These are phyloP conservation scores for Naganishia vaughanmartiniae DNA, from an alignment of 768 basidiomycete genomes.

Conservation along the genomic window DNA sequence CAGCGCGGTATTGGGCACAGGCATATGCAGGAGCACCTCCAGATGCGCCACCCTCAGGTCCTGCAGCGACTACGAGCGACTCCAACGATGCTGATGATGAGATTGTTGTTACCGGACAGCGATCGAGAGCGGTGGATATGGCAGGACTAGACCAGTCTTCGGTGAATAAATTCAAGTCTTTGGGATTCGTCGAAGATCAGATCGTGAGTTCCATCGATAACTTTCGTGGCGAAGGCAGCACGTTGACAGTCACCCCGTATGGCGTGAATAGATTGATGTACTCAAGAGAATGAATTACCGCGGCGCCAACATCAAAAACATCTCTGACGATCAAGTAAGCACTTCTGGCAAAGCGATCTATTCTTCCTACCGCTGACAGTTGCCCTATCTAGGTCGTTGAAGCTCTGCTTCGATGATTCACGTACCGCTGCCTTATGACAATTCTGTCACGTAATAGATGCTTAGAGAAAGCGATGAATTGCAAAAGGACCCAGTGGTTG, in stretches of 20 bases:
- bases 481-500: neutral
- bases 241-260: neutral
- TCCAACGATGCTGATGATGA: neutral
- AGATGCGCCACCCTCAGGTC: slow-evolving; percentile 23
- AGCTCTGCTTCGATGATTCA: slow-evolving; percentile 2
- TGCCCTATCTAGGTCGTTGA: slow-evolving; percentile 15
- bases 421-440: neutral
- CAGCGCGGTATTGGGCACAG: slow-evolving; percentile 89
- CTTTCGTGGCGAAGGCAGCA: slow-evolving; percentile 14
- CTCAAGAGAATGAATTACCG: slow-evolving; percentile 83
- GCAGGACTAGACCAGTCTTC: slow-evolving; percentile 80
- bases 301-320: slow-evolving; percentile 72
- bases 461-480: neutral
- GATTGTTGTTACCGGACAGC: slow-evolving; percentile 53
- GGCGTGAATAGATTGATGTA: slow-evolving; percentile 68
- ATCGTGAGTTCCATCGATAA: slow-evolving; percentile 62
- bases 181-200: slow-evolving; percentile 78
- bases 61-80: neutral
- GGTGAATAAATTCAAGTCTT: slow-evolving; percentile 75
- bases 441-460: neutral
- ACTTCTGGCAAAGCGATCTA: neutral
- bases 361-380: neutral
- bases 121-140: slow-evolving; percentile 56
- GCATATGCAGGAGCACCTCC: slow-evolving; percentile 77
- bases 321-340: slow-evolving; percentile 72